These are phyloP conservation scores for Chlamydomonas incerta DNA, from an alignment of 139 green algal genomes.

Conservation along the genomic window DNA sequence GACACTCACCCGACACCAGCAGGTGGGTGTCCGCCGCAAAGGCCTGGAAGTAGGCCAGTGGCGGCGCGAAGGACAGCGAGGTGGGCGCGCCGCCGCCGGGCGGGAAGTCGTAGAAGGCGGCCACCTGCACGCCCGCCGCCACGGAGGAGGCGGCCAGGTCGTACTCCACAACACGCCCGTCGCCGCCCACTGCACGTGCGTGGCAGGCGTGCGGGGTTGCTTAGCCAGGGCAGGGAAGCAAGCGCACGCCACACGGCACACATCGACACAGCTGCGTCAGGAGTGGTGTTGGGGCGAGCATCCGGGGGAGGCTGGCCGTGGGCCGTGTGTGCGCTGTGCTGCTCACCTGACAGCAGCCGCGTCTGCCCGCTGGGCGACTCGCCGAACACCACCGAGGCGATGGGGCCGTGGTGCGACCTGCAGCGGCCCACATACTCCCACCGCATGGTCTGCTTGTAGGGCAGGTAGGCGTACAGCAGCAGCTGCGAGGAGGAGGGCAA, in stretches of 20 bases:
- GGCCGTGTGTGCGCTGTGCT: too few species aligned
- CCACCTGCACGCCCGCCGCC: conserved; percentile 53
- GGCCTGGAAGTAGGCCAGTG: conserved; percentile 71
- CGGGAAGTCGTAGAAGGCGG: conserved; percentile 40
- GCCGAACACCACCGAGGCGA: conserved; percentile 72
- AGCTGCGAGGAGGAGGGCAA: conserved; percentile 50
- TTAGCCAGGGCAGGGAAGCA: too few species aligned
- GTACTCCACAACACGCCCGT: conserved; percentile 75
- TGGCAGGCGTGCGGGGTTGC: too few species aligned
- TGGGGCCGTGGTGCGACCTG: conserved; percentile 59
- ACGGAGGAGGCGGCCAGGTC: conserved; percentile 59
- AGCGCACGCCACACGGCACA: too few species aligned
- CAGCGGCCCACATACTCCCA: conserved; percentile 81
- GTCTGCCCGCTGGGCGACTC: conserved; percentile 69
- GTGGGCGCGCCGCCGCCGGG: conserved; percentile 53
- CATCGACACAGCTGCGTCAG: too few species aligned
- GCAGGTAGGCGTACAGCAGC: conserved; percentile 65
- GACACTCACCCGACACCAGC: conserved; percentile 63
- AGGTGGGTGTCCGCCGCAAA: conserved; percentile 71
- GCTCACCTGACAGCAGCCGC: conserved; percentile 16
- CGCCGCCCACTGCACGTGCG: too few species aligned
- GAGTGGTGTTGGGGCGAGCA: too few species aligned
- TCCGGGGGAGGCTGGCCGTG: too few species aligned
- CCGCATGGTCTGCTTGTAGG: conserved; percentile 61
- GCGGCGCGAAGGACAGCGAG: conserved; percentile 72